A percentile compares a stretch with the other conserved stretches of the same genome.
These are phyloP conservation scores for Iberis pinnata DNA, from an alignment of 345 rosid genomes.

Conservation along the genomic window DNA sequence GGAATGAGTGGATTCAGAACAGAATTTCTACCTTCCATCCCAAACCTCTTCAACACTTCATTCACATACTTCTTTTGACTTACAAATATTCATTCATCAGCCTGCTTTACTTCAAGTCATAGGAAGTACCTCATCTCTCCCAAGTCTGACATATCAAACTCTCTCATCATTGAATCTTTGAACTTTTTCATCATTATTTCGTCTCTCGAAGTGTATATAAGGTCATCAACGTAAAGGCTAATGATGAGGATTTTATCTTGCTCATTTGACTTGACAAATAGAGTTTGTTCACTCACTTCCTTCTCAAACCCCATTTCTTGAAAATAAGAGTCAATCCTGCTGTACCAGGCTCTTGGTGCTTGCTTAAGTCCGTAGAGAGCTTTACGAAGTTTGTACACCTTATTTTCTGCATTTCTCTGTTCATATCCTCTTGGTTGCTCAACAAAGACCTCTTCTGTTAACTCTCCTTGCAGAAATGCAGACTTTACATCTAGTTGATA, in stretches of 20 bases:
- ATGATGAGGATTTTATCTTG: not conserved
- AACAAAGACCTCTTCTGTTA: too few species aligned
- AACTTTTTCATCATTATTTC: slow-evolving; percentile 6
- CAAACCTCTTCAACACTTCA: not conserved
- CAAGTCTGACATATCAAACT: not conserved
- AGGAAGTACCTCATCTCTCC: not conserved
- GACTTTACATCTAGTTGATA: too few species aligned
- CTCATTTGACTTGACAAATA: not conserved
- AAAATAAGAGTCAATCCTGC: too few species aligned
- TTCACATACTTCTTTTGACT: slow-evolving; percentile 1
- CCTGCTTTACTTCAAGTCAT: not conserved
- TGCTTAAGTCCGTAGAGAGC: too few species aligned
- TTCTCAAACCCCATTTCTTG: too few species aligned
- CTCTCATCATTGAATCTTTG: not conserved
- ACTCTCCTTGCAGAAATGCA: too few species aligned
- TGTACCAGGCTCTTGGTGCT: too few species aligned
- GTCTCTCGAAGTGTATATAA: slow-evolving; percentile 1
- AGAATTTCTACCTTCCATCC: not conserved
- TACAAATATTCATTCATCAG: not conserved
- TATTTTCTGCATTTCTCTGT: too few species aligned
- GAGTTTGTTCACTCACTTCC: not conserved
- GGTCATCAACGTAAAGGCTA: slow-evolving; percentile 12
- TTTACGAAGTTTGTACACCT: too few species aligned
- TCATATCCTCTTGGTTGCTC: too few species aligned
- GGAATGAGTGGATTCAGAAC: not conserved